Evolutionary conservation across 78 protist genomes (phyloP), one percentile per base, ranked within the genome.

Genomic region (Tieghemostelium lacteum): DNA sequence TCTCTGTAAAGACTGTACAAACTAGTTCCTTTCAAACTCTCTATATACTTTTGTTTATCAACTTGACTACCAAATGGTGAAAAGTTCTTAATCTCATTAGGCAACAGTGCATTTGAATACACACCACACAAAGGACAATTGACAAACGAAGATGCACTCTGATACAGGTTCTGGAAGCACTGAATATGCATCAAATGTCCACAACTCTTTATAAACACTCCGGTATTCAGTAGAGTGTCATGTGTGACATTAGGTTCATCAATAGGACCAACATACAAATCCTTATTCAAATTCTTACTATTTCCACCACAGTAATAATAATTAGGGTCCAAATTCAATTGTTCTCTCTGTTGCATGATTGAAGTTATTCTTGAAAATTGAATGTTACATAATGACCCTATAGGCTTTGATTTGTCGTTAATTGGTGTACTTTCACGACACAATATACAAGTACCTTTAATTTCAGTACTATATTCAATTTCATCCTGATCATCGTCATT

Each of bases 401-500:
- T 39, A 20, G 85, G 85, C 14, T 74, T 74, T 1, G 55, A 34
- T 28, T n/a, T 31, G 26, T 74, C 69, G 69, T 74, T 55, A 61
- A 61, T 42, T 5, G 57, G 60, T 57, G 55, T 74, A 49, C 60
- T 69, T 31, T 74, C 85, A 40, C 85, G 65, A 74, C 85, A 74
- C 3, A 74, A 26, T 4, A 74, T 74, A 26, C 85, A 74, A 22
- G 57, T 39, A n/a, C 50, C 50, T 40, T 74, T 74, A 3, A 26
- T 33, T 7, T 74, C 69, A 40, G 6, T 42, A 26, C 12, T 5
- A 4, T 60, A 39, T 0, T 20, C 31, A 20, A 58, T 69, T 3
- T 60, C 70, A 17, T 57, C 66, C 0, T 42, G 57, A 2, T 73
- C 78, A 39, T 58, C 69, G 55, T 39, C 50, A 24, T 24, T 24